Evolutionary conservation across 1,284 basidiomycete species (phyloP).

Genomic region (Meira nashicola): DNA sequence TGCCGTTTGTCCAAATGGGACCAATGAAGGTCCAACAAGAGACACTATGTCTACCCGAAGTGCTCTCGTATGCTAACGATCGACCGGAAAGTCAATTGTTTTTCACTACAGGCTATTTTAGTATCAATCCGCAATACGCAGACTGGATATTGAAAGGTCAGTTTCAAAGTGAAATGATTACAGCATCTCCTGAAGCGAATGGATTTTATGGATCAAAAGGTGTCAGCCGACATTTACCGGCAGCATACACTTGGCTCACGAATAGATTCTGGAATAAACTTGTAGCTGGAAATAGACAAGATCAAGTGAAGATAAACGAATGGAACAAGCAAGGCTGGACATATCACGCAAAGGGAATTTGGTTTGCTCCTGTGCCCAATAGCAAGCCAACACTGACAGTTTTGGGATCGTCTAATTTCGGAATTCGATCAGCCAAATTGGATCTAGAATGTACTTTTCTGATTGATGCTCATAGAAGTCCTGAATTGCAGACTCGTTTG

Average conservation of each 20-base stretch:
- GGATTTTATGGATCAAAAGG: slow-evolving; percentile 88
- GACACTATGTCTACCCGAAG: slow-evolving; percentile 41
- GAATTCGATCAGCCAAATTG: slow-evolving; percentile 79
- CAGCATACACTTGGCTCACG: slow-evolving; percentile 86
- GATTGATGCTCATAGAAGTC: slow-evolving; percentile 57
- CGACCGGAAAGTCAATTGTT: slow-evolving; percentile 20
- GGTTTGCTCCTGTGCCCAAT: slow-evolving; percentile 62
- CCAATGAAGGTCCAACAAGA: slow-evolving; percentile 53
- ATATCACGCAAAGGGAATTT: slow-evolving; percentile 94
- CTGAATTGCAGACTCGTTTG: slow-evolving; percentile 37
- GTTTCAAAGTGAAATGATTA: slow-evolving; percentile 67
- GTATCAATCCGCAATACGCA: slow-evolving; percentile 71
- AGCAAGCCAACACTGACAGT: slow-evolving; percentile 60
- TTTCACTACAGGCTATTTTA: slow-evolving; percentile 88
- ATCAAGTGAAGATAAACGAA: slow-evolving; percentile 57
- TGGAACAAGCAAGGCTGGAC: slow-evolving; percentile 93
- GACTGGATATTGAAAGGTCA: slow-evolving; percentile 45
- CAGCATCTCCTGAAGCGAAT: slow-evolving; percentile 78
- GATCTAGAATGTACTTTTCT: slow-evolving; percentile 90
- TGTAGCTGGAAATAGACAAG: slow-evolving; percentile 28
- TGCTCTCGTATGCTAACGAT: slow-evolving; percentile 17
- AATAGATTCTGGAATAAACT: slow-evolving; percentile 70
- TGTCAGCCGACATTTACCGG: slow-evolving; percentile 84
- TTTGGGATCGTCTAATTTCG: slow-evolving; percentile 93
- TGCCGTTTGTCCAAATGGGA: slow-evolving; percentile 55